Percentiles rank a stretch among this genome's conserved stretches.
Conservation (phyloP, 148 eudicot species). For the Bassia scoparia region DNA sequence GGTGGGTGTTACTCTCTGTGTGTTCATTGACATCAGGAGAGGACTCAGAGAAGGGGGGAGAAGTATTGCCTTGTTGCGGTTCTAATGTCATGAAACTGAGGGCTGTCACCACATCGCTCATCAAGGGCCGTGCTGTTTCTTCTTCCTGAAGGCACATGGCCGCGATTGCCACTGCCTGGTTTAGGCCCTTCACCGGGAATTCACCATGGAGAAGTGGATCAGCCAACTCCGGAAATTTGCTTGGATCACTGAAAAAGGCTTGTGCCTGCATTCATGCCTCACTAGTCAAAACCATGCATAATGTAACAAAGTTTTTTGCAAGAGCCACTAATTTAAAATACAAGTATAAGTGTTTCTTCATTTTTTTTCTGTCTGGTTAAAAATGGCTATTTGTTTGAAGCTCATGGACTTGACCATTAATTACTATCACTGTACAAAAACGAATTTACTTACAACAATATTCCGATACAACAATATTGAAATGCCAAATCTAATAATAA, state of each 20-base stretch:
- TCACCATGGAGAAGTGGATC: slow-evolving; percentile 56
- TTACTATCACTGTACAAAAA: too few relatives aligned
- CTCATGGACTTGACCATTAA: too few relatives aligned
- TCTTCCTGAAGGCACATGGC: slow-evolving; percentile 90
- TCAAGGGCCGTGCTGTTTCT: slow-evolving; percentile 56
- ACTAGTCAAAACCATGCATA: neutral
- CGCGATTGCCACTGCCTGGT: slow-evolving; percentile 73
- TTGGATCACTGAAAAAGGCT: slow-evolving; percentile 59
- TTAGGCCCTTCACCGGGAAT: slow-evolving; percentile 50
- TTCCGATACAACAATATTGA: too few relatives aligned
- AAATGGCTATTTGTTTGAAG: too few relatives aligned
- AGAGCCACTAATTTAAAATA: neutral
- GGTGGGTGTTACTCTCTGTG: neutral
- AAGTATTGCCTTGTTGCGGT: slow-evolving; percentile 13
- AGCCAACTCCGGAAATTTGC: slow-evolving; percentile 45
- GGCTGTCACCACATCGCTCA: slow-evolving; percentile 73
- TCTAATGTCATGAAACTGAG: slow-evolving; percentile 45
- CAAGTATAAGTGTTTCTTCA: neutral
- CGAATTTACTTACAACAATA: too few relatives aligned
- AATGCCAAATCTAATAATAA: too few relatives aligned
- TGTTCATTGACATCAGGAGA: slow-evolving; percentile 27
- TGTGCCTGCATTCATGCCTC: slow-evolving; percentile 42
- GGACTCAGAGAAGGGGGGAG: slow-evolving; percentile 28
- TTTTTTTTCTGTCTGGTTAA: neutral
- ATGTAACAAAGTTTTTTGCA: neutral